Evolutionary conservation across 768 basidiomycete species (phyloP).

Genomic region (Tulasnella calospora): DNA sequence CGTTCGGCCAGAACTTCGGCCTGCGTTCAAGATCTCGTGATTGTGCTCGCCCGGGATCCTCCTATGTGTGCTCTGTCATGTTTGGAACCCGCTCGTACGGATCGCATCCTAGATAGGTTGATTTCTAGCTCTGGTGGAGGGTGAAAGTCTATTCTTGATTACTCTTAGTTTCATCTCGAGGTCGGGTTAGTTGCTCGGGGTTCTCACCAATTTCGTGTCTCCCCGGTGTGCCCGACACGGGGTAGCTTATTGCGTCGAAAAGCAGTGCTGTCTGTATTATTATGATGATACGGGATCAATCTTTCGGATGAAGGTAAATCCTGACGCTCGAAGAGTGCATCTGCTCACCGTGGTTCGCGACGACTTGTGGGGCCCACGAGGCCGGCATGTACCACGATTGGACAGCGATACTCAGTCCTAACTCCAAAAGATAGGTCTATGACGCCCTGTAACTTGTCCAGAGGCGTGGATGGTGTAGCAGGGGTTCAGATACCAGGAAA

Average conservation of each 20-base stretch:
- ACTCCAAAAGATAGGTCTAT: background rate
- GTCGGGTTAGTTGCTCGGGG: background rate
- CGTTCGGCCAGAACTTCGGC: background rate
- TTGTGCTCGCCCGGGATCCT: background rate
- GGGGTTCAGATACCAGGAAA: no score
- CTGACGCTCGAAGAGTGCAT: no score
- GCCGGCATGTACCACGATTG: background rate
- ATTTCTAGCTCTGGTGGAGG: background rate
- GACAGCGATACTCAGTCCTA: background rate
- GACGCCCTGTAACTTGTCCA: no score
- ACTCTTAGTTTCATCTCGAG: background rate
- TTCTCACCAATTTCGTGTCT: background rate
- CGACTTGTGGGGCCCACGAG: background rate
- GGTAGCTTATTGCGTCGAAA: background rate
- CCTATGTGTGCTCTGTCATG: background rate
- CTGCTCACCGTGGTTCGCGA: no score
- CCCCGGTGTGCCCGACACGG: background rate
- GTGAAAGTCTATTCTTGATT: background rate
- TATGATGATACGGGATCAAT: no score
- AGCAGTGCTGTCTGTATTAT: background rate
- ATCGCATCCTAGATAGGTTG: background rate
- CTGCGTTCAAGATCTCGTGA: background rate
- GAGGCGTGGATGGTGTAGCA: no score
- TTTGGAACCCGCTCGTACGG: background rate
- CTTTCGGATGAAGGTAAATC: no score